Evolutionary conservation across 768 basidiomycete species (phyloP).

Genomic region (Podaxis sp.): DNA sequence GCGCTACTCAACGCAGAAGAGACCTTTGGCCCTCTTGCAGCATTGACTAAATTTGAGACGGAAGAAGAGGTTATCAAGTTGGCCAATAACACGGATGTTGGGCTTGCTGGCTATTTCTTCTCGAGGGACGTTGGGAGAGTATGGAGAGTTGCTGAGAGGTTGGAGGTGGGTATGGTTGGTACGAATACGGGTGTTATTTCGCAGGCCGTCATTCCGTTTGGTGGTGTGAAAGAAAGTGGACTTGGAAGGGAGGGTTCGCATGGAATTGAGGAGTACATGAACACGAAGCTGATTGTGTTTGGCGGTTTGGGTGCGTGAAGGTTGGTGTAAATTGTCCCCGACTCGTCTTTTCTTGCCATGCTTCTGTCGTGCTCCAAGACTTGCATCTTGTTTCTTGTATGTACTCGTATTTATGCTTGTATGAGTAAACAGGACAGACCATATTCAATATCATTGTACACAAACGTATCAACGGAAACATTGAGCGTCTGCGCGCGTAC

Average conservation of each 20-base stretch:
- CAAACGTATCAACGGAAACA: background rate
- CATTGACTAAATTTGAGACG: constrained; percentile 84
- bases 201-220: constrained; percentile 80
- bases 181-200: constrained; percentile 78
- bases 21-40: constrained; percentile 93
- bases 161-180: constrained; percentile 93
- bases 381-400: background rate
- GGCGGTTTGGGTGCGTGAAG: constrained; percentile 52
- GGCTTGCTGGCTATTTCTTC: constrained; percentile 95
- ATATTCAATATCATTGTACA: background rate
- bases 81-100: constrained; percentile 80
- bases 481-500: background rate
- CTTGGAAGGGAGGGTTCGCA: constrained; percentile 79
- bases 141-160: constrained; percentile 90
- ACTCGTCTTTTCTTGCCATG: background rate
- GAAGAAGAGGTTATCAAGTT: constrained; percentile 88
- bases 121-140: constrained; percentile 78
- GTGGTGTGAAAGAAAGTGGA: constrained; percentile 90
- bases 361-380: background rate
- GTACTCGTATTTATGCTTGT: background rate
- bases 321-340: too few species aligned
- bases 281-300: constrained; percentile 75
- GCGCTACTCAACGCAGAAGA: constrained; percentile 77
- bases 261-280: constrained; percentile 89
- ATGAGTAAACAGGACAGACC: background rate